phyloP scores from a whole-genome alignment of 2,329 filamentous ascomycete species.

The Chaetomiaceae sp. region DNA sequence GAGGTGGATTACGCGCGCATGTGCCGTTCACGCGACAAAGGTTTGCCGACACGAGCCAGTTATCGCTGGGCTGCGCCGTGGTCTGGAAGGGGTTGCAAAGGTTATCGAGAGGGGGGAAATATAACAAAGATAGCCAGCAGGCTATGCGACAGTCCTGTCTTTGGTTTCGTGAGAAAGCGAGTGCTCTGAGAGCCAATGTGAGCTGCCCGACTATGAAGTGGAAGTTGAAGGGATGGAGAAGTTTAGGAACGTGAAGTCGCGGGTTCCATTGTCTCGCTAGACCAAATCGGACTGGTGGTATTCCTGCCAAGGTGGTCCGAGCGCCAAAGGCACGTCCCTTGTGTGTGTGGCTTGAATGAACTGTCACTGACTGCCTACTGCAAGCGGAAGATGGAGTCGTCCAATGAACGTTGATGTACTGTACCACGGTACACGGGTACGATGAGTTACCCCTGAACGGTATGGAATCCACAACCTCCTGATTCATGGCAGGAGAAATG shows the following conservation, averaged over 20 bases:
- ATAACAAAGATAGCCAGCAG: background rate
- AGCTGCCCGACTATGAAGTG: conserved; percentile 6
- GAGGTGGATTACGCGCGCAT: conserved; percentile 27
- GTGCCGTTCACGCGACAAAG: conserved; percentile 40
- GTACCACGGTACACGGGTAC: too few species aligned
- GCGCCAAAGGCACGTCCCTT: too few species aligned
- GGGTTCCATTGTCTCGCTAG: conserved; percentile 24
- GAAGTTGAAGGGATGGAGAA: conserved; percentile 27
- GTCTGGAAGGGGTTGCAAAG: conserved; percentile 1
- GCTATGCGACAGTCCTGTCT: conserved; percentile 1
- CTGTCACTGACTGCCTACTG: too few species aligned
- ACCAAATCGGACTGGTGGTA: conserved; percentile 19
- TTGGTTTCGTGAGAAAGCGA: conserved; percentile 8
- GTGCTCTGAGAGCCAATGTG: conserved; percentile 1
- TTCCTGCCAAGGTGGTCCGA: conserved; percentile 18
- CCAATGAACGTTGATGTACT: conserved; percentile 3
- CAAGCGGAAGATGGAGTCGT: conserved; percentile 4
- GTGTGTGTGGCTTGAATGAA: background rate
- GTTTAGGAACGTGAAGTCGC: conserved; percentile 25
- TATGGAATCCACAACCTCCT: too few species aligned
- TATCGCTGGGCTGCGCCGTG: conserved; percentile 17
- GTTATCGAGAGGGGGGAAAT: background rate
- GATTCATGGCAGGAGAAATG: too few species aligned
- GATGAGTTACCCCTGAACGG: too few species aligned
- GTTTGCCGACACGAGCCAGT: conserved; percentile 17